phyloP scores from a whole-genome alignment of 768 basidiomycete genomes.

The Mycena venus region DNA sequence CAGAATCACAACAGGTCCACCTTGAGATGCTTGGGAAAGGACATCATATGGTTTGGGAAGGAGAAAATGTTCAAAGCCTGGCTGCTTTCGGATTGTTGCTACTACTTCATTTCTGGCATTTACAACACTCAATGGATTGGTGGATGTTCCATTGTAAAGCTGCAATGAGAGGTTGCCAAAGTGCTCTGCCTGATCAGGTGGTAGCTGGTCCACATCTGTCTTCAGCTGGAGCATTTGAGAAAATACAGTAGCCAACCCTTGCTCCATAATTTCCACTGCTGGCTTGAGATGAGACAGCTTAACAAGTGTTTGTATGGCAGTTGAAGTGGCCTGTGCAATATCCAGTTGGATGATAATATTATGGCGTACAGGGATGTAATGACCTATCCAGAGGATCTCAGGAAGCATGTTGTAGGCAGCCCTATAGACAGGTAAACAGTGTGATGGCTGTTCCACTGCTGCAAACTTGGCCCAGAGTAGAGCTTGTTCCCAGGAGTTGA shows the following conservation, averaged over 20 bases:
- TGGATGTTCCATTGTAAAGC: background rate
- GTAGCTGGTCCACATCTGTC: background rate
- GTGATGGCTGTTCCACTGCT: background rate
- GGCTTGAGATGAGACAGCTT: background rate
- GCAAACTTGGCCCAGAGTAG: background rate
- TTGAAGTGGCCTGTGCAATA: background rate
- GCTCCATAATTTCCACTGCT: background rate
- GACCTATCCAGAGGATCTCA: background rate
- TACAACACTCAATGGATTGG: background rate
- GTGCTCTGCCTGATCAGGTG: background rate
- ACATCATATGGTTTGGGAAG: slow-evolving; percentile 1
- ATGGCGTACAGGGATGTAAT: background rate
- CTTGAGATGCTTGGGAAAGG: slow-evolving; percentile 26
- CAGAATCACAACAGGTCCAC: slow-evolving; percentile 32
- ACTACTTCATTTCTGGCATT: slow-evolving; percentile 14
- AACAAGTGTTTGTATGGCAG: background rate
- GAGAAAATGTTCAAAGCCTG: slow-evolving; percentile 28
- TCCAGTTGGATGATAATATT: background rate
- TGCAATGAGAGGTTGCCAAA: background rate
- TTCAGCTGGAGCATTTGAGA: background rate
- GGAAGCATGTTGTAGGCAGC: too few relatives aligned
- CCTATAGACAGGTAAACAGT: background rate
- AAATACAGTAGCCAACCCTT: background rate
- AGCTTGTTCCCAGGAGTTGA: background rate
- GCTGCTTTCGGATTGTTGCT: slow-evolving; percentile 21